These are phyloP conservation scores for Scedosporium boydii DNA, from an alignment of 2,329 filamentous ascomycete species.

Conservation along the genomic window DNA sequence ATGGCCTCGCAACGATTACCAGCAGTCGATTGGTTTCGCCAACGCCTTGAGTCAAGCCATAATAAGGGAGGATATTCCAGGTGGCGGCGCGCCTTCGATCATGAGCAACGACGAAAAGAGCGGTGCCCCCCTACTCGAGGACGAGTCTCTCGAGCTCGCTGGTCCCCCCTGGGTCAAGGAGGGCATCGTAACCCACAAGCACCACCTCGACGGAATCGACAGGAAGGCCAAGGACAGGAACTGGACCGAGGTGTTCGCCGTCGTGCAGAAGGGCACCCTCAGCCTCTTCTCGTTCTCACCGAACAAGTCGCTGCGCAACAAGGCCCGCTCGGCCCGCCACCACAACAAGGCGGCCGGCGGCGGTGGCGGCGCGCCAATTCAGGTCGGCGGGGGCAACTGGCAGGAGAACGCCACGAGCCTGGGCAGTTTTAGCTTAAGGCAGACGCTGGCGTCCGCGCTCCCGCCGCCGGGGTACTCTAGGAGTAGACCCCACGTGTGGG, in stretches of 20 bases:
- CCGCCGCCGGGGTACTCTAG: slow-evolving; percentile 91
- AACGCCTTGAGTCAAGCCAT: slow-evolving; percentile 95
- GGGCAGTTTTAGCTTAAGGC: slow-evolving; percentile 77
- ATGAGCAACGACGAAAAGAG: slow-evolving; percentile 52
- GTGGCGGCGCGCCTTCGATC: slow-evolving; percentile 30
- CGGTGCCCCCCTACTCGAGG: slow-evolving; percentile 65
- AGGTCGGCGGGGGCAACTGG: slow-evolving; percentile 95
- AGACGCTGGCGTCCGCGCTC: slow-evolving; percentile 83
- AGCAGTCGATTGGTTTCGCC: slow-evolving; percentile 94
- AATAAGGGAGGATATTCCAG: slow-evolving; percentile 64
- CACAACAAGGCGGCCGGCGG: slow-evolving; percentile 20
- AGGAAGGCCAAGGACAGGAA: slow-evolving; percentile 90
- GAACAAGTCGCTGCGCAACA: slow-evolving; percentile 60
- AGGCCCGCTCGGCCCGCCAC: slow-evolving; percentile 38
- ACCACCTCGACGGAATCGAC: slow-evolving; percentile 82
- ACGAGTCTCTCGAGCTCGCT: slow-evolving; percentile 82
- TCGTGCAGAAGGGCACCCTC: slow-evolving; percentile 90
- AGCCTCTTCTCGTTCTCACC: slow-evolving; percentile 86
- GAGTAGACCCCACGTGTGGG: slow-evolving; percentile 84
- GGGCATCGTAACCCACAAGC: slow-evolving; percentile 90
- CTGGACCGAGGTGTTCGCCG: slow-evolving; percentile 92
- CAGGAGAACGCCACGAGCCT: slow-evolving; percentile 90
- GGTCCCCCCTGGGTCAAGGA: slow-evolving; percentile 99
- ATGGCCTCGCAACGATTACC: slow-evolving; percentile 70
- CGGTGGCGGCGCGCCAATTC: slow-evolving; percentile 31